phyloP scores from a whole-genome alignment of 495 filamentous ascomycete genomes.

The Penicillium daleae region DNA sequence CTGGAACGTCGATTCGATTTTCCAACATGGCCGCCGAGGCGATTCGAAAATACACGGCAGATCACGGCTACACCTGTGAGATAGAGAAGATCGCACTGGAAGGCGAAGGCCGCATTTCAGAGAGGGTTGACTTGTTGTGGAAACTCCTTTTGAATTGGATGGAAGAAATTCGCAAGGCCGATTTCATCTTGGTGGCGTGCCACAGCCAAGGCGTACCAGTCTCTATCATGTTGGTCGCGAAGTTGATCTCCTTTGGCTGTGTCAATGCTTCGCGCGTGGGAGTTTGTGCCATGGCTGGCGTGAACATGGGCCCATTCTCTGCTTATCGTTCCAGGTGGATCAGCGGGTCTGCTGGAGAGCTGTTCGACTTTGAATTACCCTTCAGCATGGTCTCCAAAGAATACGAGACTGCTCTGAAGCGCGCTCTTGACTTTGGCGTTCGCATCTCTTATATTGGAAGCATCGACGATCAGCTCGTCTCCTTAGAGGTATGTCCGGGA shows the following conservation, averaged over 20 bases:
- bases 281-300: constrained; percentile 91
- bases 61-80: constrained; percentile 63
- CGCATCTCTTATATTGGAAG: constrained; percentile 86
- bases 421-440: constrained; percentile 73
- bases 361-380: constrained; percentile 87
- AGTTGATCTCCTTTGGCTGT: constrained; percentile 80
- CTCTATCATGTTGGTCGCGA: constrained; percentile 88
- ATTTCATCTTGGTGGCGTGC: constrained; percentile 86
- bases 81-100: constrained; percentile 94
- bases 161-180: constrained; percentile 81
- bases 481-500: constrained; percentile 69
- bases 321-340: constrained; percentile 84
- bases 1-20: constrained; percentile 91
- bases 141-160: constrained; percentile 94
- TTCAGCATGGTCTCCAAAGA: constrained; percentile 80
- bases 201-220: constrained; percentile 97
- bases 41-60: constrained; percentile 78
- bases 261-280: constrained; percentile 72
- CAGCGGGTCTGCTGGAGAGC: constrained; percentile 84
- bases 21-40: constrained; percentile 84
- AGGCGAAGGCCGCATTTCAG: constrained; percentile 94
- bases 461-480: constrained; percentile 96
- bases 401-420: constrained; percentile 75
- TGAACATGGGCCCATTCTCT: constrained; percentile 88
- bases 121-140: constrained; percentile 90